These are phyloP conservation scores for Metschnikowia corniflorae DNA, from an alignment of 805 yeast genomes.

Conservation along the genomic window DNA sequence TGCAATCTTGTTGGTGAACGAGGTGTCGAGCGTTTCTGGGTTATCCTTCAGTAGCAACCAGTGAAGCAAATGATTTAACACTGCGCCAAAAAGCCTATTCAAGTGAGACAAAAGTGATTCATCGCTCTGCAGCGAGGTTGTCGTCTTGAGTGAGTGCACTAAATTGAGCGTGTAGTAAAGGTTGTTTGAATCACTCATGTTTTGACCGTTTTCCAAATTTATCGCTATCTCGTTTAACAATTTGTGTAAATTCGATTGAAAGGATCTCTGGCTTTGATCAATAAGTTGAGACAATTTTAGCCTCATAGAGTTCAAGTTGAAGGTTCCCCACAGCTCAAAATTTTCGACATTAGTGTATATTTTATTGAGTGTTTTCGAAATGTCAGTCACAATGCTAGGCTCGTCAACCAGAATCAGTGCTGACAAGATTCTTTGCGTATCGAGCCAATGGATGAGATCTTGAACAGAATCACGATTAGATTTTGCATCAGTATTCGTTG, in stretches of 20 bases:
- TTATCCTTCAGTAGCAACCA: too few species aligned
- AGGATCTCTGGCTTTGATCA: background rate
- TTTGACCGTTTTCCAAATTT: background rate
- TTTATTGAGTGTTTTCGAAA: slow-evolving; percentile 1
- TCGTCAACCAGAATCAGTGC: slow-evolving; percentile 1
- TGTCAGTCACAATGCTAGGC: background rate
- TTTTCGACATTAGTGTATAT: slow-evolving; percentile 1
- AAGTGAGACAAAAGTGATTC: background rate
- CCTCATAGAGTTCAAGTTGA: slow-evolving; percentile 1
- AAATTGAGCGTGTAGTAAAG: slow-evolving; percentile 6
- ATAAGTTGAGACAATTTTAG: slow-evolving; percentile 1
- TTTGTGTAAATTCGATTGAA: background rate
- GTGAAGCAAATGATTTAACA: slow-evolving; percentile 1
- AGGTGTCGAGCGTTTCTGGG: too few species aligned
- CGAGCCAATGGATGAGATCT: slow-evolving; percentile 14
- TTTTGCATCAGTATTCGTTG: slow-evolving; percentile 1
- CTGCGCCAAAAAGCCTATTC: background rate
- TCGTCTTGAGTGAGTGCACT: slow-evolving; percentile 2
- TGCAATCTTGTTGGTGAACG: too few species aligned
- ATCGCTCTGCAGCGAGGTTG: slow-evolving; percentile 1
- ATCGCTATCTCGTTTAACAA: slow-evolving; percentile 1
- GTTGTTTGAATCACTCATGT: background rate
- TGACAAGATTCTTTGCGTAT: slow-evolving; percentile 4
- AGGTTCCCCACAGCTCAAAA: slow-evolving; percentile 14
- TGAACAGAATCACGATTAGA: slow-evolving; percentile 1